phyloP scores from a whole-genome alignment of 805 yeast genomes.

The Henningerozyma blattae region DNA sequence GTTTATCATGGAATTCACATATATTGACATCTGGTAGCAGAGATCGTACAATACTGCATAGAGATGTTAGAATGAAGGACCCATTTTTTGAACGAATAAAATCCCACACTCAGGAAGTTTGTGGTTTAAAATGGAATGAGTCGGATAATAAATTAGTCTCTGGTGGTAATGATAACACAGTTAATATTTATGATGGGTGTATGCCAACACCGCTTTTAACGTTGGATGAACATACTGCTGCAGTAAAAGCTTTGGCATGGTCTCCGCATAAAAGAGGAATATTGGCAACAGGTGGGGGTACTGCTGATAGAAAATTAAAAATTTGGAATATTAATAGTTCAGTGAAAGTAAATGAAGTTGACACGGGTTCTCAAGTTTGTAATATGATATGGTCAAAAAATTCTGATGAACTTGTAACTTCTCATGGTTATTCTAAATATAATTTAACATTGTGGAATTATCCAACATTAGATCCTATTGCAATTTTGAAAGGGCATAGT shows the following conservation, averaged over 20 bases:
- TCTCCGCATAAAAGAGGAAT: conserved; percentile 93
- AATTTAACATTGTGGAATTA: conserved; percentile 92
- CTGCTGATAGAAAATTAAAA: conserved; percentile 81
- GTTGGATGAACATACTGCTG: conserved; percentile 80
- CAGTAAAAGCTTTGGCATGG: conserved; percentile 96
- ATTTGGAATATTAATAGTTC: conserved; percentile 89
- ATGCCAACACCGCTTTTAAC: conserved; percentile 55
- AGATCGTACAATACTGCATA: conserved; percentile 71
- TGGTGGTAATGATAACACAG: conserved; percentile 86
- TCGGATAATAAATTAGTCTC: conserved; percentile 87
- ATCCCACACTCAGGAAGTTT: conserved; percentile 84
- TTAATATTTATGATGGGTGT: conserved; percentile 78
- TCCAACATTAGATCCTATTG: conserved; percentile 82
- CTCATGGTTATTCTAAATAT: conserved; percentile 88
- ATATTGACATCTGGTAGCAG: conserved; percentile 78
- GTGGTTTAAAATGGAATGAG: conserved; percentile 89
- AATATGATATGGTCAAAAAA: conserved; percentile 87
- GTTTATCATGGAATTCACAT: conserved; percentile 91
- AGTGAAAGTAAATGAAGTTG: conserved; percentile 59
- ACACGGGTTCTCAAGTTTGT: conserved; percentile 95
- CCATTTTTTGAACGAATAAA: conserved; percentile 65
- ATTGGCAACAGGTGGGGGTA: conserved; percentile 93
- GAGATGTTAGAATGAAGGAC: conserved; percentile 83
- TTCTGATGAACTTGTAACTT: conserved; percentile 83
- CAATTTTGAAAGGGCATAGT: conserved; percentile 89